Evolutionary conservation across 1,284 basidiomycete genomes (phyloP), one percentile per base, ranked within the genome.

Genomic region (Prillingera fragicola): DNA sequence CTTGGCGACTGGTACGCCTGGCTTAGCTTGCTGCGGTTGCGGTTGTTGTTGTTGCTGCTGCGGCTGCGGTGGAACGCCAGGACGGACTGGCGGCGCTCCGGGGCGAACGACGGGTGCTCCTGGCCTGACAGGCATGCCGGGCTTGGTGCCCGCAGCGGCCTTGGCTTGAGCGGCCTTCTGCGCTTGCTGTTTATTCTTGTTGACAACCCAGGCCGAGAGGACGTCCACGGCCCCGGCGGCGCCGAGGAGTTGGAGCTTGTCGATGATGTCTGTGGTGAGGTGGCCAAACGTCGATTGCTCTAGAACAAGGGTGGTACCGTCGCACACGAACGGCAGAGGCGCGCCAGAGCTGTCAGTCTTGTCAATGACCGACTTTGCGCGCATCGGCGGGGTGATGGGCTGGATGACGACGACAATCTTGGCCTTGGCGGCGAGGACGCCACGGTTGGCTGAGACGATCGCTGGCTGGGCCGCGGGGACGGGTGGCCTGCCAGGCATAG

Each of bases 271-370:
- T 5, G 51, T 49, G 1, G 62, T 65, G 9, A 69, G 51, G 43
- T 69, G 65, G 8, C 63, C 61, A 39, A 69, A 69, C 2, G 62
- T 65, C 34, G 43, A 27, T 38, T 63, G 61, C 34, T 69, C 67
- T 6, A 69, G 54, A 1, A 61, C 57, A 7, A 69, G 52, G 1
- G 56, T 63, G n/a, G 61, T 59, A 8, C 64, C 64, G 31, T 66
- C 63, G 38, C 62, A 67, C 10, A 66, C 63, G 34, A 69, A 69
- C 1, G 67, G 67, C 19, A 69, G 48, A 3, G 59, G 63, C 12
- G 57, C 55, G 15, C 64, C 65, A 21, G 52, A 47, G 8, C 56
- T 46, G 43, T 69, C 67, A 4, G 55, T 59, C 24, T 60, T 63
- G 21, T 61, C 55, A 26, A 67, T 64, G 25, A 65, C 57, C 3